Evolutionary conservation across 371 early-diverging fungal species (phyloP), one percentile per base, ranked within the genome.

Genomic region (Paraphysoderma sedebokerense): DNA sequence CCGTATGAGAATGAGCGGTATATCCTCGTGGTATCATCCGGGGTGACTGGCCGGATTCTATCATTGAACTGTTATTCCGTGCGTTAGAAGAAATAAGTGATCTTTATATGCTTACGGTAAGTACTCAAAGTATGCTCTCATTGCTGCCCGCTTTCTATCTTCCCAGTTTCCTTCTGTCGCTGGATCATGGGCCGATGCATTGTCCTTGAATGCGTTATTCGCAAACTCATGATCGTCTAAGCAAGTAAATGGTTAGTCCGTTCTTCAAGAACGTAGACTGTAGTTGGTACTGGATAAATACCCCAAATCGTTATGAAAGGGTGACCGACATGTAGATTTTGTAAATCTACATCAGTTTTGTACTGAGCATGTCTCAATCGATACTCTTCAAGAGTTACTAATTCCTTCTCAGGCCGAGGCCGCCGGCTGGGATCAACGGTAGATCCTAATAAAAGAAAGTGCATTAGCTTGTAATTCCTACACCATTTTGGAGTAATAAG

Each of bases 1-100:
- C 65, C 65, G 36, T 56, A 44, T 17, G 48, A 49, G 49, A 65
- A 61, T 12, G 19, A 24, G 19, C 65, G 59, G 55, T 61, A 65
- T 42, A 65, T 60, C 31, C 35, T 22, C n/a, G n/a, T n/a, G n/a
- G n/a, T n/a, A n/a, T n/a, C n/a, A n/a, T n/a, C n/a, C n/a, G n/a
- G n/a, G n/a, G n/a, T n/a, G n/a, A n/a, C n/a, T n/a, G n/a, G n/a
- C n/a, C n/a, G n/a, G n/a, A n/a, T n/a, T n/a, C n/a, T n/a, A n/a
- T n/a, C n/a, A n/a, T n/a, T n/a, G n/a, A n/a, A n/a, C n/a, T n/a
- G n/a, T n/a, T n/a, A n/a, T n/a, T n/a, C n/a, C n/a, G n/a, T n/a
- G n/a, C n/a, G n/a, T n/a, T n/a, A n/a, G n/a, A n/a, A n/a, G n/a
- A n/a, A n/a, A n/a, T n/a, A n/a, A n/a, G n/a, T n/a, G n/a, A n/a